Evolutionary conservation across 2,329 filamentous ascomycete species (phyloP).

Genomic region (Teratosphaeriaceae sp.): DNA sequence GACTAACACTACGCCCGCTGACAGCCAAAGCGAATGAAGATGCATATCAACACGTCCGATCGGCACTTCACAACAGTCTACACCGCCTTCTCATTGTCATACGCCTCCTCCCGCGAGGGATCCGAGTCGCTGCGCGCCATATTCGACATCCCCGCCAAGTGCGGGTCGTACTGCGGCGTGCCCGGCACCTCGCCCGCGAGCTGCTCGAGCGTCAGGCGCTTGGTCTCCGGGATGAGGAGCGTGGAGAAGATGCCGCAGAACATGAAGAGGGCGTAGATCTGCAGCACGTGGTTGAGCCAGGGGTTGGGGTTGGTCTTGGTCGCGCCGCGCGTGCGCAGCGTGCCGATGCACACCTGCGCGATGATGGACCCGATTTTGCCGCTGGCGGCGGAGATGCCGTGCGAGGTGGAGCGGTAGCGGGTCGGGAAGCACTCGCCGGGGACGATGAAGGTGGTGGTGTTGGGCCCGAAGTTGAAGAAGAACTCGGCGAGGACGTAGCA

Average conservation of each 20-base stretch:
- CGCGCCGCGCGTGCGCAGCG: constrained; percentile 48
- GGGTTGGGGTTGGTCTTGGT: constrained; percentile 49
- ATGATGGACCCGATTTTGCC: constrained; percentile 46
- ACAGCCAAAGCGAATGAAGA: too few relatives aligned
- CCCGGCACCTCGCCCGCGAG: constrained; percentile 61
- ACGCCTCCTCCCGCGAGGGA: neutral
- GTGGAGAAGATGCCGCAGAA: constrained; percentile 61
- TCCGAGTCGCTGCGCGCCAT: neutral
- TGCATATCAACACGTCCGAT: neutral
- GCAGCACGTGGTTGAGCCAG: constrained; percentile 66
- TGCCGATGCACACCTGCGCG: constrained; percentile 44
- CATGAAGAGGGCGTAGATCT: constrained; percentile 78
- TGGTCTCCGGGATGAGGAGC: constrained; percentile 69
- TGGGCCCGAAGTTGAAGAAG: constrained; percentile 50
- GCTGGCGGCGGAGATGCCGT: constrained; percentile 43
- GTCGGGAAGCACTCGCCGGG: constrained; percentile 48
- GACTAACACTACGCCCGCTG: too few relatives aligned
- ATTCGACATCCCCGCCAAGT: neutral
- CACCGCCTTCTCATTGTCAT: neutral
- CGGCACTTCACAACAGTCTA: neutral
- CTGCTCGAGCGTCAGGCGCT: constrained; percentile 64
- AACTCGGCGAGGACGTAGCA: constrained; percentile 44
- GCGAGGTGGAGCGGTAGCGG: constrained; percentile 41
- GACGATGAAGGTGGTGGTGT: constrained; percentile 46
- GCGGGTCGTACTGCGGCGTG: constrained; percentile 41